Base-by-base conservation (phyloP, 2,329 filamentous ascomycete species). In the Huntiella decipiens region DNA sequence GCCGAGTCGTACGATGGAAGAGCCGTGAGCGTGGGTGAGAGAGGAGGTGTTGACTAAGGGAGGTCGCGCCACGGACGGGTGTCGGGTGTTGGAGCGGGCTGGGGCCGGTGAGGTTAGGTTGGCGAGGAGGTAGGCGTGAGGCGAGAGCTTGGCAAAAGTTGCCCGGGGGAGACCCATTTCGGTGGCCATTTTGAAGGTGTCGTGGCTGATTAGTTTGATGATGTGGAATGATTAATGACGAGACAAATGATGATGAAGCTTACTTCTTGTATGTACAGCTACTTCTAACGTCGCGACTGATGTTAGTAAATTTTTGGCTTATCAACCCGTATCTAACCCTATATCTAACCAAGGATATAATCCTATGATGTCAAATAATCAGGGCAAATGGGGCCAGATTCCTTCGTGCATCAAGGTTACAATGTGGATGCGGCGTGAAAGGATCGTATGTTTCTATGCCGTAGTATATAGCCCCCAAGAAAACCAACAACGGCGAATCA, bases 71-170 rank as follows among this genome's bases (percentile, higher is more conserved):
- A 87, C 72, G 28, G 71, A 65, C 5, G 82, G 74, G 2, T 68
- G 61, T 53, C 91, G 83, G 52, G 83, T 83, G 60, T 92, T 95
- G 57, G 86, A 83, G 56, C 91, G 82, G 38, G 74, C 66, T 2
- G 81, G 70, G 34, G 46, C 44, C 37, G 58, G 50, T 4, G 55
- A 51, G 52, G 80, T 73, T 55, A 96, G 81, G 61, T 92, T 91
- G 44, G 86, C 83, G 58, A 92, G 80, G 51, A 96, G 78, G 64
- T 84, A 95, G 6, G 85, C 81, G 54, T 85, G 79, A 4, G 91
- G 87, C 33, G 85, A 85, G 57, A 95, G 78, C 57, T 87, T 87
- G 49, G 86, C 84, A 62, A 94, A 94, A 55, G 84, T 79, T 54
- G 81, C 66, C 56, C 81, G 65, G 38, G 69, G 63, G 46, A 73